Evolutionary conservation across 371 early-diverging fungal genomes (phyloP).

Genomic region (Mycotypha africana): DNA sequence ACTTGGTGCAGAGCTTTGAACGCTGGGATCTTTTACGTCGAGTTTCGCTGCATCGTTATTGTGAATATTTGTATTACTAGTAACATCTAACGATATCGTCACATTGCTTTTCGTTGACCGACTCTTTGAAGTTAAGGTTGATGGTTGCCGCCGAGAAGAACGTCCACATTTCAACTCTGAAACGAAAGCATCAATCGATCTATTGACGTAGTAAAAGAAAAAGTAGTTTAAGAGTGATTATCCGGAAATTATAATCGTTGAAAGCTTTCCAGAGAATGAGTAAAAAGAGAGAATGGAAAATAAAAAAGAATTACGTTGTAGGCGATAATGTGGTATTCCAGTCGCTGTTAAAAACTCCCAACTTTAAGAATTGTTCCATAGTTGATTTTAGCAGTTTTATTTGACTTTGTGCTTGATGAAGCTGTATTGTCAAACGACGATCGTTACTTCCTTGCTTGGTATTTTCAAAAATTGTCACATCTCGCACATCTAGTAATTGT

Average conservation of each 20-base stretch:
- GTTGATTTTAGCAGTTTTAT: conserved; percentile 35
- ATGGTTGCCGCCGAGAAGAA: conserved; percentile 1
- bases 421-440: conserved; percentile 19
- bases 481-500: not conserved
- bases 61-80: not conserved
- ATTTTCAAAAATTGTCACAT: not conserved
- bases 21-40: not conserved
- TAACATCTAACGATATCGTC: no score
- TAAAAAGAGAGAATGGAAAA: not conserved
- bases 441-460: conserved; percentile 3
- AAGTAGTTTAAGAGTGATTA: not conserved
- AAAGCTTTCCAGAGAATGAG: no score
- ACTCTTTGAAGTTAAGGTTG: not conserved
- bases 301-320: conserved; percentile 7
- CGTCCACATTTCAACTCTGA: conserved; percentile 11
- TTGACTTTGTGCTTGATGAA: conserved; percentile 35
- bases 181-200: conserved; percentile 13
- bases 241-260: no score
- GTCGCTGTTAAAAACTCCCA: conserved; percentile 36
- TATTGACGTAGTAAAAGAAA: no score
- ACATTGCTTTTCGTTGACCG: no score
- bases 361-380: conserved; percentile 40
- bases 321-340: conserved; percentile 5
- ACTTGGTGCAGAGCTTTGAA: not conserved
- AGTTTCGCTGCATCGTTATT: not conserved